A percentile compares a stretch with the other conserved stretches of the same genome.
These are phyloP conservation scores for Metarhizium guizhouense DNA, from an alignment of 2,329 filamentous ascomycete genomes.

Conservation along the genomic window DNA sequence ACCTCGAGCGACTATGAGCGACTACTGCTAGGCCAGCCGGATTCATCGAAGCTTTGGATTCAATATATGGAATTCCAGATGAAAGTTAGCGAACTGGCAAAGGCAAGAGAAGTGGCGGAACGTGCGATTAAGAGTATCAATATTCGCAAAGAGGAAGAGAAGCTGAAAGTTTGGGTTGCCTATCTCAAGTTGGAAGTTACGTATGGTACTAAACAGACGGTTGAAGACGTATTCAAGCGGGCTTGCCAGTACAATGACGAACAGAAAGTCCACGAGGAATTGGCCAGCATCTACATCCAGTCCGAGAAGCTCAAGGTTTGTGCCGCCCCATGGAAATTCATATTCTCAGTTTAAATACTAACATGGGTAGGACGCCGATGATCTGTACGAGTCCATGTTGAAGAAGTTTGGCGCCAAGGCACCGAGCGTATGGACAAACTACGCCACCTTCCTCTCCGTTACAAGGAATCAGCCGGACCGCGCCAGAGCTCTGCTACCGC, in stretches of 20 bases:
- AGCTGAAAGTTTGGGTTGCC: slow-evolving; percentile 91
- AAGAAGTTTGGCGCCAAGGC: slow-evolving; percentile 82
- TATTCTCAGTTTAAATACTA: neutral
- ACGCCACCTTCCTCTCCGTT: slow-evolving; percentile 84
- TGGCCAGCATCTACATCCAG: slow-evolving; percentile 92
- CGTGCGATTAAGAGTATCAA: slow-evolving; percentile 86
- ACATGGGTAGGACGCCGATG: slow-evolving; percentile 65
- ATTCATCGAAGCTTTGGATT: slow-evolving; percentile 91
- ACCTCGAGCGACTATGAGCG: slow-evolving; percentile 90
- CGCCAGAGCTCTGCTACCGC: slow-evolving; percentile 67
- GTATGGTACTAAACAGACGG: slow-evolving; percentile 73
- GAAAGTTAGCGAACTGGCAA: slow-evolving; percentile 78
- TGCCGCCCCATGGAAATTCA: neutral
- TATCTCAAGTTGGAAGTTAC: slow-evolving; percentile 89
- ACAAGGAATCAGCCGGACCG: slow-evolving; percentile 61
- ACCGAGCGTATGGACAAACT: slow-evolving; percentile 84
- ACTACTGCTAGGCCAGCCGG: slow-evolving; percentile 81
- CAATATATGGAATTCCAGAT: slow-evolving; percentile 99
- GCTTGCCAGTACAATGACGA: slow-evolving; percentile 92
- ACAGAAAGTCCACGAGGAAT: slow-evolving; percentile 78
- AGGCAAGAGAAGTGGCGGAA: slow-evolving; percentile 82
- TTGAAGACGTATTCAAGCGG: slow-evolving; percentile 82
- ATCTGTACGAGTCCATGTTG: slow-evolving; percentile 74
- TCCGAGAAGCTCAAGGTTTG: slow-evolving; percentile 76
- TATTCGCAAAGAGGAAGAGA: slow-evolving; percentile 83